Evolutionary conservation across 164 flowering plant species (phyloP), one percentile per base, ranked within the genome.

Genomic region (Aristolochia fimbriata): DNA sequence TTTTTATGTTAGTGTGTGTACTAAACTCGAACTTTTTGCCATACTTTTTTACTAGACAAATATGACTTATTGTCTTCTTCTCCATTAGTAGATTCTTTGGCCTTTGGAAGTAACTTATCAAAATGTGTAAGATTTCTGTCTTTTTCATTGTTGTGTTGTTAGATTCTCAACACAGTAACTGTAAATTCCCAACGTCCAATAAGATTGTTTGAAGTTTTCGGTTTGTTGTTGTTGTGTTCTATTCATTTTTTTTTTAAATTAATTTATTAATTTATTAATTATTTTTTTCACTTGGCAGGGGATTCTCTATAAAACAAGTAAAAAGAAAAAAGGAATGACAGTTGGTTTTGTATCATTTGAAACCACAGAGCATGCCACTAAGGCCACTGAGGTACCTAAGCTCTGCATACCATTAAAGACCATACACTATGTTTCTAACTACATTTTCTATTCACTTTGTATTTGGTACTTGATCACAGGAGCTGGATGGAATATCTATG

Each of bases 331-430:
- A 74, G 91, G 92, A 30, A 90, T 90, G 97, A 62, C 70, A 53
- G 86, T 86, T 12, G 97, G 97, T 61, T 90, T 93, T 76, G 79
- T 83, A 59, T 77, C 69, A 63, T 93, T 90, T 76, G 96, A 81
- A 64, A 73, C 64, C 68, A 51, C 50, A 9, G 96, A 77, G 51
- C 84, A 85, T 60, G 61, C 76, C 61, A 61, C 76, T 67, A 69
- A 50, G 60, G 90, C 92, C 20, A 47, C 68, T n/a, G 76, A 90
- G 96, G 97, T 93, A 76, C 20, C 5, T 15, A 15, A 21, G 43
- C 7, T 27, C 31, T 51, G 41, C 17, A 1, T n/a, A 41, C 49
- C 41, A 20, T 55, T 27, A 19, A 10, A 4, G 16, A 53, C 58
- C 25, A 25, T 30, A 45, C 15, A 27, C 51, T 30, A 37, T 17